Base-by-base conservation (phyloP, 2,329 filamentous ascomycete genomes). In the Beauveria rudraprayagi region DNA sequence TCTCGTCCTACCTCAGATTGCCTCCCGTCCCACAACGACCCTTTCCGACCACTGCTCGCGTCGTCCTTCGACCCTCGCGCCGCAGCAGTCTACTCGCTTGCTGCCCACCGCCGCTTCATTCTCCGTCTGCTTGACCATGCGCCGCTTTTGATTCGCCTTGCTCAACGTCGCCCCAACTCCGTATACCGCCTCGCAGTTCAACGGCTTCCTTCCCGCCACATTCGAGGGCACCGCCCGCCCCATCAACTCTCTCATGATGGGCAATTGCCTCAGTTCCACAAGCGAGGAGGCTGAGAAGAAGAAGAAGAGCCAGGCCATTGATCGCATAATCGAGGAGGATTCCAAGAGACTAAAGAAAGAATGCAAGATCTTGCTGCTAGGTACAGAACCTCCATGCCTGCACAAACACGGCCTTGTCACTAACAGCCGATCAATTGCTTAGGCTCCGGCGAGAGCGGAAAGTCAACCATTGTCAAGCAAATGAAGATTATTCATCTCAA, bases 401-500 rank as follows among this genome's bases (percentile, higher is more conserved):
- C 46, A 17, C 40, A 28, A 48, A 37, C 53, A 51, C 16, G 5
- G 34, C 22, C 26, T 44, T 44, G 24, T 24, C 19, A 41, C 63
- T 34, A 62, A 68, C 34, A 37, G 5, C 69, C 54, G 70, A 64
- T 46, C 11, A 40, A 61, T 37, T 26, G 1, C 26, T 66, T 73
- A 97, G 94, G 94, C 66, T 97, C 94, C 66, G 94, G 94, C 66
- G 94, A 99, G 79, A 97, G 93, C 76, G 94, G 94, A 67, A 99
- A 99, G 78, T 97, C 94, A 62, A 99, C 94, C 10, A 97, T 99
- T 70, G 94, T 99, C 68, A 99, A 99, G 77, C 94, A 99, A 81
- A 99, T 99, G 94, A 99, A 97, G 78, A 99, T 99, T 69, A 97
- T 99, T 71, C 94, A 99, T 72, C 89, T 97, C 70, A 96, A 97